Evolutionary conservation across 2,329 filamentous ascomycete species (phyloP), one percentile per base, ranked within the genome.

Genomic region (Sclerotinia minor): DNA sequence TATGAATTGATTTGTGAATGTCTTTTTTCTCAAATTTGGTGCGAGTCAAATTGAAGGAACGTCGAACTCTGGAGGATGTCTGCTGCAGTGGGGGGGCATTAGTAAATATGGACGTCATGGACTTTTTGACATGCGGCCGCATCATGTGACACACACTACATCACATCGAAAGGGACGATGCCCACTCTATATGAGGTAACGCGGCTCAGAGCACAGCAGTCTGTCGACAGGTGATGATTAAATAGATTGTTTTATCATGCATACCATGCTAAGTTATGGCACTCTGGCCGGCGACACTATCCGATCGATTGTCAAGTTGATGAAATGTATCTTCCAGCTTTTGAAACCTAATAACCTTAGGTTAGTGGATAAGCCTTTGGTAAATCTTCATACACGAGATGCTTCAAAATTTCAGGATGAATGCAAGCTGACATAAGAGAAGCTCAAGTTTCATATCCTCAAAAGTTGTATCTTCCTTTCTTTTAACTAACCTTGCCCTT

Each of bases 61-160:
- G 15, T 50, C n/a, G 13, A 50, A 17, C 59, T 63, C 15, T n/a
- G n/a, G n/a, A 50, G n/a, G 32, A 63, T 38, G 32, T 61, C 17
- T 3, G 47, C n/a, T 3, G n/a, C 32, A 49, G 59, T 45, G 59
- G 50, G 59, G 35, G 35, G 35, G 54, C 29, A n/a, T 29, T 50
- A 50, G n/a, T 50, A 38, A 38, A 26, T 63, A 63, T 26, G 59
- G 15, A 63, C 45, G 59, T 63, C 45, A 63, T 63, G 29, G 59
- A 63, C 29, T 50, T 50, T 38, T 38, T 38, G 44, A 24, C 15
- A 52, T 38, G 29, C 45, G 45, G 59, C 45, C 59, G 59, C 59
- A 24, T 63, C 59, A 63, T 41, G 59, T 63, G 59, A 63, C 8
- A 1, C 32, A 57, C 19, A 32, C 38, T 17, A 24, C 3, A 57